phyloP scores from a whole-genome alignment of 192 early-diverging fungal genomes.

The Coemansia sp. region DNA sequence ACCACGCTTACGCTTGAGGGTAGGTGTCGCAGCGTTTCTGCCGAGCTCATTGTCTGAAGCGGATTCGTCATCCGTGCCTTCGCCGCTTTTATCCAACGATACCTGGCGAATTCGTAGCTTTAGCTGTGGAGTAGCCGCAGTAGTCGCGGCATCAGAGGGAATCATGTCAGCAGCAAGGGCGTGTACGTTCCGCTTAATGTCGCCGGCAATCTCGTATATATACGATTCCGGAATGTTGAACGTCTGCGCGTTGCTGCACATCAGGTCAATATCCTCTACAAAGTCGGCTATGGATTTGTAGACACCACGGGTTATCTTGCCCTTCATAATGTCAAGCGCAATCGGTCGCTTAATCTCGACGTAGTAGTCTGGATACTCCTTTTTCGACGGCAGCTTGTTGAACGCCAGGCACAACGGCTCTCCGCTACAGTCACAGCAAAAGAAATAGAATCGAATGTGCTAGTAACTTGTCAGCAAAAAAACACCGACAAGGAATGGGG shows the following conservation, averaged over 20 bases:
- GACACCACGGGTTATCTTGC: conserved; percentile 67
- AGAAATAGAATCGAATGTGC: neutral
- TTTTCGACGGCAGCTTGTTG: conserved; percentile 68
- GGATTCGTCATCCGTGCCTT: neutral
- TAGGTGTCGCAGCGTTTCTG: neutral
- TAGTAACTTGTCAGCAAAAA: neutral
- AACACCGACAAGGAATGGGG: neutral
- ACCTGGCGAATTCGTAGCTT: conserved; percentile 40
- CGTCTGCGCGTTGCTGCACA: conserved; percentile 90
- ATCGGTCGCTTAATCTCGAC: conserved; percentile 85
- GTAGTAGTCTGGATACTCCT: conserved; percentile 91
- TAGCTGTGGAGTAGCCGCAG: conserved; percentile 14
- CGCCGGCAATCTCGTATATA: conserved; percentile 48
- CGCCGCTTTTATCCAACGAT: conserved; percentile 16
- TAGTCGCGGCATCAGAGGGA: neutral
- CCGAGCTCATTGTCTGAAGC: neutral
- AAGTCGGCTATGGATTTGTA: conserved; percentile 72
- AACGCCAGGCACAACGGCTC: conserved; percentile 45
- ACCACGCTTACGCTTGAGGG: conserved; percentile 40
- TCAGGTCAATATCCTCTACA: conserved; percentile 77
- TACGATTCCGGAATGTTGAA: conserved; percentile 74
- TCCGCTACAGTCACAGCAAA: conserved; percentile 31
- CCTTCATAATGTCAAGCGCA: conserved; percentile 87
- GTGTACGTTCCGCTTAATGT: conserved; percentile 36
- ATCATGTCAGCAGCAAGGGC: conserved; percentile 24